phyloP scores from a whole-genome alignment of 2,329 filamentous ascomycete genomes.

The Alternaria arbusti region DNA sequence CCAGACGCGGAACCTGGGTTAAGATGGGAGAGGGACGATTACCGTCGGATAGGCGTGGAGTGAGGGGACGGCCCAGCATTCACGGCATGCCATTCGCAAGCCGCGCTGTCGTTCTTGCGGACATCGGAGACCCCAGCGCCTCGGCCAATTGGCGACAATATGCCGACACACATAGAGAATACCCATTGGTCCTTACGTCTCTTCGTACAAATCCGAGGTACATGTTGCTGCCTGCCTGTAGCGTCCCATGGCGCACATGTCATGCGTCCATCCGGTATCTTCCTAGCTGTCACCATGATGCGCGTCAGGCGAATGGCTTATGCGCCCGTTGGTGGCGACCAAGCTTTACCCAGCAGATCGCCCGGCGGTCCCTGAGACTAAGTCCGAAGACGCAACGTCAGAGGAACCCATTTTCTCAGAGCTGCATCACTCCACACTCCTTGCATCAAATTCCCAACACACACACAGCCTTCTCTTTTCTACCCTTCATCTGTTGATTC shows the following conservation, averaged over 20 bases:
- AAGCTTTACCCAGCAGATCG: constrained; percentile 24
- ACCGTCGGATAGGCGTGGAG: constrained; percentile 10
- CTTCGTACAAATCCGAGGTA: background rate
- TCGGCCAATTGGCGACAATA: constrained; percentile 8
- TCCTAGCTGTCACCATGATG: constrained; percentile 7
- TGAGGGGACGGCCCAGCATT: constrained; percentile 10
- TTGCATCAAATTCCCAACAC: constrained; percentile 8
- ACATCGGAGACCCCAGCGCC: constrained; percentile 9
- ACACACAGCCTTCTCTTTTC: constrained; percentile 10
- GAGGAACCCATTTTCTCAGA: constrained; percentile 13
- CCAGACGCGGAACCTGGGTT: background rate
- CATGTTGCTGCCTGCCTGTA: background rate
- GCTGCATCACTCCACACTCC: constrained; percentile 23
- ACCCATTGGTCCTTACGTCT: background rate
- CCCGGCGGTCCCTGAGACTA: constrained; percentile 15
- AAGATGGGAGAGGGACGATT: background rate
- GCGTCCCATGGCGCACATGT: background rate
- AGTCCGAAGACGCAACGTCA: constrained; percentile 14
- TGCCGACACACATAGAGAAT: background rate
- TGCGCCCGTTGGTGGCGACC: constrained; percentile 20
- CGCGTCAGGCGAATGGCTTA: background rate
- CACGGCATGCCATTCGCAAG: constrained; percentile 2
- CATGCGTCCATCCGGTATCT: constrained; percentile 4
- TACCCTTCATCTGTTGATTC: constrained; percentile 10
- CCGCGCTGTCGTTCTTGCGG: constrained; percentile 10